Evolutionary conservation across 805 yeast species (phyloP).

Genomic region (Tetrapisispora arboricola): DNA sequence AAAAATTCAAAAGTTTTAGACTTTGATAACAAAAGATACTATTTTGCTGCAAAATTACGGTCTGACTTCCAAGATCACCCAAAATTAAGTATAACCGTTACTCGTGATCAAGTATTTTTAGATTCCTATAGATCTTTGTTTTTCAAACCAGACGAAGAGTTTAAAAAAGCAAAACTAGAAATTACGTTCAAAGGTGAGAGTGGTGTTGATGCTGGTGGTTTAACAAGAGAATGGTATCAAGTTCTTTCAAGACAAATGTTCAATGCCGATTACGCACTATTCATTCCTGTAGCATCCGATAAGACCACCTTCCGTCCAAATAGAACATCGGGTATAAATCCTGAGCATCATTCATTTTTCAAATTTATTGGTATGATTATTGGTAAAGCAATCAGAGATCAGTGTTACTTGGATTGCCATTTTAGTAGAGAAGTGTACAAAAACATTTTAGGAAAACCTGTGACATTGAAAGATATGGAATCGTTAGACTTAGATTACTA

Average conservation of each 20-base stretch:
- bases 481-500: conserved; percentile 85
- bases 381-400: conserved; percentile 89
- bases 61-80: conserved; percentile 33
- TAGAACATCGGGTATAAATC: conserved; percentile 82
- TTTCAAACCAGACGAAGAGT: conserved; percentile 65
- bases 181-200: conserved; percentile 85
- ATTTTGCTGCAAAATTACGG: conserved; percentile 69
- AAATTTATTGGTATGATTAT: conserved; percentile 88
- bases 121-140: conserved; percentile 81
- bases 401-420: conserved; percentile 81
- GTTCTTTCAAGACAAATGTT: conserved; percentile 90
- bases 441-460: conserved; percentile 65
- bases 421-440: conserved; percentile 93
- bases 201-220: conserved; percentile 98
- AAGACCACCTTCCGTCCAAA: conserved; percentile 93
- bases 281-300: conserved; percentile 84
- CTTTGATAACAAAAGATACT: conserved; percentile 85
- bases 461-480: conserved; percentile 87
- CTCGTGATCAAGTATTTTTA: conserved; percentile 83
- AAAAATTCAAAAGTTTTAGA: conserved; percentile 82
- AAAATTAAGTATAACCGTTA: conserved; percentile 54
- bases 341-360: conserved; percentile 87
- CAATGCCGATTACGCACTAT: conserved; percentile 88
- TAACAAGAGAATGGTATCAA: conserved; percentile 96
- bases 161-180: conserved; percentile 62